Conservation (phyloP, 2,329 filamentous ascomycete genomes). For the Claviceps quebecensis region DNA sequence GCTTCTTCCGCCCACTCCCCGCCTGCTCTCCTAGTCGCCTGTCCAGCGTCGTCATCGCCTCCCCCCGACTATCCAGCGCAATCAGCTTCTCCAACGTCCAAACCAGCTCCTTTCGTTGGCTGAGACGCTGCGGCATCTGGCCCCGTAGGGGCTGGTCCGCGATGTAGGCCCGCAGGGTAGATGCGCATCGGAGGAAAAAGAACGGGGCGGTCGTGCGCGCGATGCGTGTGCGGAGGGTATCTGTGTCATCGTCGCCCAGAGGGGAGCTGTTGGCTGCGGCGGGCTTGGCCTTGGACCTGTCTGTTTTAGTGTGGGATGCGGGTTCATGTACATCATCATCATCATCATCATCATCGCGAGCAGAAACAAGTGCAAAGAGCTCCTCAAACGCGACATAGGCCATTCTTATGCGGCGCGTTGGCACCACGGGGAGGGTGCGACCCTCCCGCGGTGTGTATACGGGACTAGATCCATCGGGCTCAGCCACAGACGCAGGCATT, state of each 20-base stretch:
- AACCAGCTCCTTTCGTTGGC: conserved; percentile 64
- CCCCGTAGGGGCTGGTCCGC: conserved; percentile 85
- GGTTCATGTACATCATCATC: conserved; percentile 7
- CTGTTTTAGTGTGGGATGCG: not conserved
- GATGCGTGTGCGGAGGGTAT: conserved; percentile 40
- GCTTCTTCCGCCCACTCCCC: conserved; percentile 50
- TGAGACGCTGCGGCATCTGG: conserved; percentile 73
- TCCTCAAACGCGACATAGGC: conserved; percentile 70
- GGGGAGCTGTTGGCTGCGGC: not conserved
- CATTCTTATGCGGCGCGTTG: conserved; percentile 55
- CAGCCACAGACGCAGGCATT: conserved; percentile 32
- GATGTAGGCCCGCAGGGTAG: conserved; percentile 72
- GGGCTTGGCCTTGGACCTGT: not conserved
- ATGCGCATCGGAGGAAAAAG: conserved; percentile 65
- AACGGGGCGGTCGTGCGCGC: conserved; percentile 67
- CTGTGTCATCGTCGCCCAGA: conserved; percentile 7
- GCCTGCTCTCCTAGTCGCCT: conserved; percentile 20
- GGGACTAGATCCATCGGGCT: conserved; percentile 41
- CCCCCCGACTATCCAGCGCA: conserved; percentile 52
- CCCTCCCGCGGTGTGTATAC: conserved; percentile 56
- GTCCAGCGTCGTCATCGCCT: conserved; percentile 45
- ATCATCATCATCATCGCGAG: conserved; percentile 14
- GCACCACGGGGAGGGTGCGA: conserved; percentile 53
- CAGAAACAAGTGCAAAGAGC: conserved; percentile 54
- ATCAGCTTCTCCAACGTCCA: conserved; percentile 56